Base-by-base conservation (phyloP, 164 flowering plant genomes). In the Sextonia rubra region DNA sequence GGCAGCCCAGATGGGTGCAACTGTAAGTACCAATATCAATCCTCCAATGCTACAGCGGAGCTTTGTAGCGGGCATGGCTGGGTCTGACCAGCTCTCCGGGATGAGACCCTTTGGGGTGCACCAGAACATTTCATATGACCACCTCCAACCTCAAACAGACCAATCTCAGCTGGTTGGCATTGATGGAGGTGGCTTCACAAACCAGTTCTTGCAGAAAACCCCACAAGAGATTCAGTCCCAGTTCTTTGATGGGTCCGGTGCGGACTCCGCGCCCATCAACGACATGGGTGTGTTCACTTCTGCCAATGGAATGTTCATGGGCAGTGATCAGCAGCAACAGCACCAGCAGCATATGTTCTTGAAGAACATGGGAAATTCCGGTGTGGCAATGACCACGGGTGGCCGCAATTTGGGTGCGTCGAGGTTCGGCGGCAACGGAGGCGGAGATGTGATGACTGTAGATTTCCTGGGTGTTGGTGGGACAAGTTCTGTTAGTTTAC, bases 1-100 rank as follows among this genome's bases (percentile, higher is more conserved):
- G 55, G 90, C 90, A 27, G 90, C 90, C 6, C 90, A 84, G 70
- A 87, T 87, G 87, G 88, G 88, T 47, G 86, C 88, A 61, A 84
- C 84, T 17, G 83, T 79, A 2, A 83, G 84, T 52, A 75, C 44
- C 15, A 77, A 26, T 47, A 70, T 74, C 7, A 79, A 78, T 3
- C 75, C 83, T 3, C 65, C 71, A 64, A 80, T 78, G 80, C n/a
- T 52, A 20, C 58, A 65, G 4, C 29, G 71, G 65, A 71, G 72
- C 69, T 76, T 76, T 29, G 73, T 75, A 17, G 64, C 80, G 3
- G 70, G 77, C 73, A 81, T 80, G 82, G 75, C 86, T 2, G 76
- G 86, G 24, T 68, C 78, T 20, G 82, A 83, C 66, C 86, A 84
- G 61, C n/a, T 82, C 9, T 71, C 81, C 24, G 56, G 82, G 23